These are phyloP conservation scores for Coprinellus aureogranulatus DNA, from an alignment of 768 basidiomycete genomes.

Conservation along the genomic window DNA sequence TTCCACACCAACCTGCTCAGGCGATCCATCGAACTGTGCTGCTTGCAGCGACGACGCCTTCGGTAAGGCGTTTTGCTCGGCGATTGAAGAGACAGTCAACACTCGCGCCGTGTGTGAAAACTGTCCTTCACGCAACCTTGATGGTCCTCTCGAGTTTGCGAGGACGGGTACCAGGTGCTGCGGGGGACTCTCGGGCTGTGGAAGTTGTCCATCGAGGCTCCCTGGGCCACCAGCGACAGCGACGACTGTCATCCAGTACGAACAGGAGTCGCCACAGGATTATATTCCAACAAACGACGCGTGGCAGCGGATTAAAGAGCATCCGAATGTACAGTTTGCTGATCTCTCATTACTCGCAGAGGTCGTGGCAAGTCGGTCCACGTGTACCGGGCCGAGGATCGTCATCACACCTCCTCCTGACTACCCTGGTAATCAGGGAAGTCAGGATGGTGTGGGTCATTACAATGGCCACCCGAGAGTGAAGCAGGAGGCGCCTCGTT, in stretches of 20 bases:
- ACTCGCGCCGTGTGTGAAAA: slow-evolving; percentile 49
- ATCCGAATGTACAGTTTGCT: slow-evolving; percentile 84
- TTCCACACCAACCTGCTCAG: slow-evolving; percentile 58
- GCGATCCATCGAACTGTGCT: slow-evolving; percentile 81
- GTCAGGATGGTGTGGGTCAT: background rate
- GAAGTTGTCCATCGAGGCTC: slow-evolving; percentile 20
- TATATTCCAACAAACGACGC: slow-evolving; percentile 79
- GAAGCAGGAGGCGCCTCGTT: slow-evolving; percentile 36
- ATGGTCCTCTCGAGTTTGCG: slow-evolving; percentile 7
- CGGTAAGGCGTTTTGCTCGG: slow-evolving; percentile 83
- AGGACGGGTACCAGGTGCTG: slow-evolving; percentile 17
- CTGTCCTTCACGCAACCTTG: slow-evolving; percentile 43
- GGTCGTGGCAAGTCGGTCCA: slow-evolving; percentile 81
- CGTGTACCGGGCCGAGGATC: slow-evolving; percentile 70
- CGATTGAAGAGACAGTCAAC: slow-evolving; percentile 62
- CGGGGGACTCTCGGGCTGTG: slow-evolving; percentile 20
- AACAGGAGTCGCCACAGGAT: slow-evolving; percentile 29
- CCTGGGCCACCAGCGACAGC: slow-evolving; percentile 15
- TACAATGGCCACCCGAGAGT: background rate
- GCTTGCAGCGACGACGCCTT: slow-evolving; percentile 86
- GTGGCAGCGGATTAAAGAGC: slow-evolving; percentile 81
- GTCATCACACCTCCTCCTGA: slow-evolving; percentile 43
- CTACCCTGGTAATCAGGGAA: background rate
- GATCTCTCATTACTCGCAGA: slow-evolving; percentile 83
- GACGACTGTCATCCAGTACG: slow-evolving; percentile 6